phyloP scores from a whole-genome alignment of 805 yeast species.

The Kuraishia ogatae region DNA sequence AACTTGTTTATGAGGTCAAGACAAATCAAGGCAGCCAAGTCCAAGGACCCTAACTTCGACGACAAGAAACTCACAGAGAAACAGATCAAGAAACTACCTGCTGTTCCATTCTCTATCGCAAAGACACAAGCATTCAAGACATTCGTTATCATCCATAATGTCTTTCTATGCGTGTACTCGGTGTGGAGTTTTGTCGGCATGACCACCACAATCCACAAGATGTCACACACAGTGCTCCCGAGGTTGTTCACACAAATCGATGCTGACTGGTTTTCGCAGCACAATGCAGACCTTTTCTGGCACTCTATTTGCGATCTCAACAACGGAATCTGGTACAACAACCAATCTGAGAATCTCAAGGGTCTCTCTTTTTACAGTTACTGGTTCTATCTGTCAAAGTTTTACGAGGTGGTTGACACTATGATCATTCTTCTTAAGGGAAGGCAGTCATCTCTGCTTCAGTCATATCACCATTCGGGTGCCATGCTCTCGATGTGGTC shows the following conservation, averaged over 20 bases:
- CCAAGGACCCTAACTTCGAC: conserved; percentile 17
- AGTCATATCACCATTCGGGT: conserved; percentile 72
- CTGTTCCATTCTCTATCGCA: conserved; percentile 47
- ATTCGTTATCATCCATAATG: conserved; percentile 52
- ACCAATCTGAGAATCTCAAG: conserved; percentile 18
- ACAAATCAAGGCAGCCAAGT: conserved; percentile 25
- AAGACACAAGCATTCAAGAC: conserved; percentile 35
- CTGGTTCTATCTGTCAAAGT: conserved; percentile 62
- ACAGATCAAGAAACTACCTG: conserved; percentile 28
- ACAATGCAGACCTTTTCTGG: conserved; percentile 39
- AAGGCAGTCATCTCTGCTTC: conserved; percentile 54
- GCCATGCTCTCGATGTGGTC: conserved; percentile 82
- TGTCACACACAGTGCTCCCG: conserved; percentile 24
- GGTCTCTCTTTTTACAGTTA: conserved; percentile 53
- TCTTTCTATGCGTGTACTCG: conserved; percentile 55
- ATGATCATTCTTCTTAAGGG: conserved; percentile 61
- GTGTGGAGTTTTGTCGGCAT: conserved; percentile 68
- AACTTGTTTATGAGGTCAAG: conserved; percentile 36
- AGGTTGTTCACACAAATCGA: conserved; percentile 11
- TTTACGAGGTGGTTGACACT: conserved; percentile 66
- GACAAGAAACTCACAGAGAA: conserved; percentile 8
- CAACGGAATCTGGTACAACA: conserved; percentile 45
- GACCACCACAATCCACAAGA: conserved; percentile 38
- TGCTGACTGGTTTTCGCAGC: conserved; percentile 3
- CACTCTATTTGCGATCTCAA: conserved; percentile 52